Conservation (phyloP, 2,329 filamentous ascomycete species). For the Colletotrichum spinosum region DNA sequence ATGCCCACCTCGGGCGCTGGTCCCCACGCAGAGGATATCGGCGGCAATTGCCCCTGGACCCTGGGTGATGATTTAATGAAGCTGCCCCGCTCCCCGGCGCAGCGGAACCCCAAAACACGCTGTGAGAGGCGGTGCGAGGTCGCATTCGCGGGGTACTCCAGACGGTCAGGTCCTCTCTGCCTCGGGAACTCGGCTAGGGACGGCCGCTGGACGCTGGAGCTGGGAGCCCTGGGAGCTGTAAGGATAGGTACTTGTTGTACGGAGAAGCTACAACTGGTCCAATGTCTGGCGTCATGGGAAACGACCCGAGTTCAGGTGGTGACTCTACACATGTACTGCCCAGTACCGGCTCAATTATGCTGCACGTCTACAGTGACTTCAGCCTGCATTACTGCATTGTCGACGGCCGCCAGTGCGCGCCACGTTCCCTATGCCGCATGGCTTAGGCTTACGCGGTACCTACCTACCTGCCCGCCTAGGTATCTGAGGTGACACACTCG, state of each 20-base stretch:
- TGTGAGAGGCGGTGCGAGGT: slow-evolving; percentile 21
- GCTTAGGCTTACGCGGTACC: slow-evolving; percentile 17
- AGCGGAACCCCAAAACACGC: slow-evolving; percentile 31
- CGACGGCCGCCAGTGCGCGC: slow-evolving; percentile 22
- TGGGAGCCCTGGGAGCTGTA: too few relatives aligned
- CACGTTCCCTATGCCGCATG: slow-evolving; percentile 28
- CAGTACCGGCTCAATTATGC: too few relatives aligned
- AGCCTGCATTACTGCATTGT: slow-evolving; percentile 11
- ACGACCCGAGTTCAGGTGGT: background rate
- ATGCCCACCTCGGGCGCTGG: too few relatives aligned
- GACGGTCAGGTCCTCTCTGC: slow-evolving; percentile 23
- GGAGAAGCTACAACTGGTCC: slow-evolving; percentile 9
- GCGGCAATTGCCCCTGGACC: slow-evolving; percentile 25
- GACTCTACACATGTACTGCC: too few relatives aligned
- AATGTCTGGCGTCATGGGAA: slow-evolving; percentile 25
- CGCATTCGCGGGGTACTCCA: slow-evolving; percentile 33
- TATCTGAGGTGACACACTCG: too few relatives aligned
- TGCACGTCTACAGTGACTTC: too few relatives aligned
- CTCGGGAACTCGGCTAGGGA: slow-evolving; percentile 35
- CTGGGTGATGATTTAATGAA: slow-evolving; percentile 14
- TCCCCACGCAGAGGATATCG: slow-evolving; percentile 9
- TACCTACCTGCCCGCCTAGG: too few relatives aligned
- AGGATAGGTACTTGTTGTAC: too few relatives aligned
- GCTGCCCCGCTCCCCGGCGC: slow-evolving; percentile 28
- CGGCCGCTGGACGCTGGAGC: slow-evolving; percentile 21